Evolutionary conservation across 2,329 filamentous ascomycete species (phyloP), one percentile per base, ranked within the genome.

Genomic region (Monilinia fructigena): DNA sequence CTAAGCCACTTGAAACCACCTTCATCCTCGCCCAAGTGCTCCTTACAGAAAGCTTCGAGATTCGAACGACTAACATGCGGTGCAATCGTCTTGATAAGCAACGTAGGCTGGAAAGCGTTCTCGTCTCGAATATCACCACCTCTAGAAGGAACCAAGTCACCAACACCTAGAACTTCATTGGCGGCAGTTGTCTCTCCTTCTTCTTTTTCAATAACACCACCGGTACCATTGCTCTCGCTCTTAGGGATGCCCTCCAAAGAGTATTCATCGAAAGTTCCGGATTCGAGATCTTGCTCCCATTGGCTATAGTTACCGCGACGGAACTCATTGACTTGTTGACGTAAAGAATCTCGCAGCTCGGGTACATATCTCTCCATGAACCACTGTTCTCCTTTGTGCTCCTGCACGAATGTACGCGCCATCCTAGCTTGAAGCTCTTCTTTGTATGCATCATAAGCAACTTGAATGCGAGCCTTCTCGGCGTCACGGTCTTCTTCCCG

Each of bases 11-110:
- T 96, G 81, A 95, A 97, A 2, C 94, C 94, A 63, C 93, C 93
- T 70, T 95, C 89, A 56, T 89, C 89, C 74, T 97, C 93, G 18
- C 94, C 93, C 4, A 98, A 85, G 76, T 97, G 90, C 77, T 97
- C 93, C 75, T 93, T 95, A 79, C 93, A 97, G 74, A 98, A 97
- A 2, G 88, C 88, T 78, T 99, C 95, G 26, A 99, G 86, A 74
- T 97, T 98, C 60, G 91, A 88, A 50, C 95, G 90, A 74, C 92
- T 97, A 70, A 99, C 95, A 67, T 96, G 96, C 10, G 95, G 95
- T 5, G 95, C 94, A 74, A 99, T 93, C 0, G 95, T 99, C 81
- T 99, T 99, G 82, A 99, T 97, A 56, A 99, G 86, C 23, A 99
- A 83, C 0, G 96, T 97, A 18, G 95, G 95, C 77, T 96, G 92